Evolutionary conservation across 768 basidiomycete genomes (phyloP).

Genomic region (Tulasnella sp.): DNA sequence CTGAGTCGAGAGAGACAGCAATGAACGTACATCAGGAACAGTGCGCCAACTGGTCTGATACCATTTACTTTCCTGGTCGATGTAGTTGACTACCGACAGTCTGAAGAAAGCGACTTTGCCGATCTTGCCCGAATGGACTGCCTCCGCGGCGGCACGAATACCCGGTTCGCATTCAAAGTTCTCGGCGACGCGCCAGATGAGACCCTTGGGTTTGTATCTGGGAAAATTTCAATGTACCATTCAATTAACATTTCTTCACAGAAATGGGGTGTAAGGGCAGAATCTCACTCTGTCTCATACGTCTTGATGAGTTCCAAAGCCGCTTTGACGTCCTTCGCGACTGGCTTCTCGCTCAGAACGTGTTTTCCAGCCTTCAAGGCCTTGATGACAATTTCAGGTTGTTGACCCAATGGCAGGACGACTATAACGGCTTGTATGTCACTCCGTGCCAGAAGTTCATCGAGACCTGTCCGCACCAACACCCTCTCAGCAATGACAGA

Average conservation of each 20-base stretch:
- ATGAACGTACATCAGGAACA: slow-evolving; percentile 58
- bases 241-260: slow-evolving; percentile 34
- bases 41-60: slow-evolving; percentile 83
- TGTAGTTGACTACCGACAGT: slow-evolving; percentile 49
- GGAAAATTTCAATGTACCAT: background rate
- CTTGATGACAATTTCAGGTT: slow-evolving; percentile 65
- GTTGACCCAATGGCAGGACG: slow-evolving; percentile 69
- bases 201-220: slow-evolving; percentile 40
- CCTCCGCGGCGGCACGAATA: slow-evolving; percentile 34
- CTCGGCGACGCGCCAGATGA: slow-evolving; percentile 80
- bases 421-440: slow-evolving; percentile 74
- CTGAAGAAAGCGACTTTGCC: slow-evolving; percentile 70
- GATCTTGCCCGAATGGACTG: slow-evolving; percentile 50
- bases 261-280: background rate
- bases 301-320: slow-evolving; percentile 62
- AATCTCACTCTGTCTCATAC: slow-evolving; percentile 55
- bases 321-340: slow-evolving; percentile 63
- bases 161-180: slow-evolving; percentile 69
- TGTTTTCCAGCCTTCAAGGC: slow-evolving; percentile 60
- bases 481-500: background rate
- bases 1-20: background rate
- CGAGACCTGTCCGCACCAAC: slow-evolving; percentile 43
- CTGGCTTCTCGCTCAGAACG: slow-evolving; percentile 84
- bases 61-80: slow-evolving; percentile 65
- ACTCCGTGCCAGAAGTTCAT: slow-evolving; percentile 58